Base-by-base conservation (phyloP, 2,329 filamentous ascomycete genomes). In the Sarocladium brachiariae region DNA sequence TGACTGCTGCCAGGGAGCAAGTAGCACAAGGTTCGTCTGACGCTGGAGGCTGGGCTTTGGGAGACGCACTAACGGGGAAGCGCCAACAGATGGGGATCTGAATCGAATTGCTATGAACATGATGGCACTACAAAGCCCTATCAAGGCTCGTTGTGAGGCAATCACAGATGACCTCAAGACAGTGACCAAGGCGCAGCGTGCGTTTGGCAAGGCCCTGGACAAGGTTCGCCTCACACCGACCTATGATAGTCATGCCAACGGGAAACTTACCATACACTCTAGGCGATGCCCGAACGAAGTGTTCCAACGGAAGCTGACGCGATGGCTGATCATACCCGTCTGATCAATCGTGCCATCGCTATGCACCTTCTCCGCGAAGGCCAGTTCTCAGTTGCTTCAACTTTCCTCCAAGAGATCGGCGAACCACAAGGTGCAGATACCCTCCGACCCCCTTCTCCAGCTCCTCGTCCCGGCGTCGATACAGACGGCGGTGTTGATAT, bases 281-380 rank as follows among this genome's bases (percentile, higher is more conserved):
- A 70, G 67, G 68, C 67, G 16, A 54, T 67, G 5, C 75, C 72
- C 4, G 60, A 66, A 9, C 81, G 83, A 13, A 73, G 87, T 13
- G 81, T 92, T 0, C 87, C 84, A 13, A 86, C 83, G 61, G 87
- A 91, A 52, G 84, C 89, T 60, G 89, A 95, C 67, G 86, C 84
- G 30, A 82, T 96, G 66, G 83, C 81, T 1, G 79, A 84, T 18
- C 83, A 95, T 57, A 78, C 86, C 3, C 74, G 78, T 14, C 76
- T 96, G 11, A 89, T 97, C 63, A 95, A 96, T 69, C 83, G 91
- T 51, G 92, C 93, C 6, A 95, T 99, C 59, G 88, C 88, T 9
- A 96, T 97, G 90, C 93, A 99, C 63, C 78, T 99, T 19, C 78
- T 99, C 34, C 87, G 93, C 35, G 92, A 97, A 70, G 93, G 93